These are phyloP conservation scores for Isoetes engelmannii DNA, from an alignment of 83 land plant species.

Conservation along the genomic window DNA sequence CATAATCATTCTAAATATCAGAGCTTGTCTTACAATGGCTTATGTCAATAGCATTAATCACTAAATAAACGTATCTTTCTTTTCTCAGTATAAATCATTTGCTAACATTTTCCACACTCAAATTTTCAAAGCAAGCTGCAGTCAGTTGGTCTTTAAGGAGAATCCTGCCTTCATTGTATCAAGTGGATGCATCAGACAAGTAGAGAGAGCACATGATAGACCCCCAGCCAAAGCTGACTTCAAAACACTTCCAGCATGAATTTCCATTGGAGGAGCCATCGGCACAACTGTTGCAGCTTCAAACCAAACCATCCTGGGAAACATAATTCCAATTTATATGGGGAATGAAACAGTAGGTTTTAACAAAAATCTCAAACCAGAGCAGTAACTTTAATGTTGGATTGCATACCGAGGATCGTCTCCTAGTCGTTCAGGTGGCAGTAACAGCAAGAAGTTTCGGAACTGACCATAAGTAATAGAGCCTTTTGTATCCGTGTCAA, in stretches of 20 bases:
- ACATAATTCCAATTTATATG: no score
- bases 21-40: no score
- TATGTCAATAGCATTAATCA: no score
- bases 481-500: conserved; percentile 63
- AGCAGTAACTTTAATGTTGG: not conserved
- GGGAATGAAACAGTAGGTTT: no score
- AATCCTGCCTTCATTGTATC: conserved; percentile 77
- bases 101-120: no score
- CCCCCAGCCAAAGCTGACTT: conserved; percentile 94
- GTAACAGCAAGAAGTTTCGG: conserved; percentile 83
- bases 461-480: conserved; percentile 91
- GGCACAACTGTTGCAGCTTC: conserved; percentile 92
- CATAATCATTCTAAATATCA: no score
- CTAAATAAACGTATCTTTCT: no score
- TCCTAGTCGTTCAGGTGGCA: conserved; percentile 82
- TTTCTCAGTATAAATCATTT: no score
- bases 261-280: conserved; percentile 75
- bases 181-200: conserved; percentile 68
- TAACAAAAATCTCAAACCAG: no score
- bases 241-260: conserved; percentile 72
- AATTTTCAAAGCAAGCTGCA: no score
- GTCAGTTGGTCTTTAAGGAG: no score
- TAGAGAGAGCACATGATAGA: conserved; percentile 81
- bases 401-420: conserved; percentile 76
- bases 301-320: conserved; percentile 82